Conservation (phyloP, 2,329 filamentous ascomycete genomes). For the Xylariaceae sp. region DNA sequence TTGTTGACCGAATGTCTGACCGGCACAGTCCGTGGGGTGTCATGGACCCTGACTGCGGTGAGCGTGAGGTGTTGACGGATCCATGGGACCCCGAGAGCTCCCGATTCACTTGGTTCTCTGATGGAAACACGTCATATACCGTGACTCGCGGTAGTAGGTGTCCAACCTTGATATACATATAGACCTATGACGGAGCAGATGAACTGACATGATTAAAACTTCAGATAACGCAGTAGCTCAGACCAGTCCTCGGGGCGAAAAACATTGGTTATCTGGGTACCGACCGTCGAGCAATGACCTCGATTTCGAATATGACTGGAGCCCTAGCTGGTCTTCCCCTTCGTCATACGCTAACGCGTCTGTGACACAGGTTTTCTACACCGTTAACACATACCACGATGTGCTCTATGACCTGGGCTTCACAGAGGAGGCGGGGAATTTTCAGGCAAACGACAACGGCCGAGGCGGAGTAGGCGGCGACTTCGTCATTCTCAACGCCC, state of each 20-base stretch:
- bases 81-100: conserved; percentile 47
- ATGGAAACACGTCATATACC: conserved; percentile 46
- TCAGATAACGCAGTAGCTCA: conserved; percentile 54
- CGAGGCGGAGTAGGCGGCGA: conserved; percentile 49
- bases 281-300: conserved; percentile 42
- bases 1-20: conserved; percentile 11
- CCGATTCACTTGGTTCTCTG: conserved; percentile 50
- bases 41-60: conserved; percentile 51
- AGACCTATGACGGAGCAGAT: not conserved
- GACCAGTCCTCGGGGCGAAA: conserved; percentile 44
- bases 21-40: conserved; percentile 45
- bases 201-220: not conserved
- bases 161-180: too few species aligned
- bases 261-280: conserved; percentile 45
- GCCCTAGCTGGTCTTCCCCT: conserved; percentile 33
- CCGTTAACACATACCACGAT: conserved; percentile 56
- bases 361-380: conserved; percentile 58
- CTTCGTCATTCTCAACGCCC: conserved; percentile 52
- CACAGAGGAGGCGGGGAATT: conserved; percentile 56
- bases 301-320: conserved; percentile 47
- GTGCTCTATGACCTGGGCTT: conserved; percentile 55
- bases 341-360: conserved; percentile 50
- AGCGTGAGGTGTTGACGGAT: conserved; percentile 42
- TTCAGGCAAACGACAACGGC: conserved; percentile 54
- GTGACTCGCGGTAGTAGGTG: conserved; percentile 48